A percentile compares a stretch with the other conserved stretches of the same genome.
Conservation (phyloP, 352 stramenopile genomes). For the Globisporangium heterothallicum region DNA sequence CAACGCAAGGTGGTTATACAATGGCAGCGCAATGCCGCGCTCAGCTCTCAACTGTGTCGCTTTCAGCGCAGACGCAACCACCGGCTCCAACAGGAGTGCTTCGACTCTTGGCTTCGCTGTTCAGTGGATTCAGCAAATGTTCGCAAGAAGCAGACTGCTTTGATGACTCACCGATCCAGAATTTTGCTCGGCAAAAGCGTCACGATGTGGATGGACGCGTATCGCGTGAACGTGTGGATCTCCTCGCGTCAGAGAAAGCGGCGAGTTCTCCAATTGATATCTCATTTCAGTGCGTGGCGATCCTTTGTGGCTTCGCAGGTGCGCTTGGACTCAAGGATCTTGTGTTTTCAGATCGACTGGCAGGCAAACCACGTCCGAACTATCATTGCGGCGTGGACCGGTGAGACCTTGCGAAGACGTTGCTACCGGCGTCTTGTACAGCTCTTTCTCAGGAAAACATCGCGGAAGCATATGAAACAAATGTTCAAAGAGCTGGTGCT, state of each 20-base stretch:
- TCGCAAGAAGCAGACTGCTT: not conserved
- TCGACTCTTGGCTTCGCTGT: conserved; percentile 1
- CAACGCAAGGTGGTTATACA: not conserved
- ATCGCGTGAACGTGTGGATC: conserved; percentile 7
- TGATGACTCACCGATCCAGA: not conserved
- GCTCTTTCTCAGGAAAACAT: conserved; percentile 36
- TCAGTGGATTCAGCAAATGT: not conserved
- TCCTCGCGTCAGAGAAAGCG: not conserved
- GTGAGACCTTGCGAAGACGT: conserved; percentile 20
- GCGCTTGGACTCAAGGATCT: not conserved
- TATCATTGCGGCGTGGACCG: conserved; percentile 22
- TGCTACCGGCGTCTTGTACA: conserved; percentile 35
- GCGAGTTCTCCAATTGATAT: not conserved
- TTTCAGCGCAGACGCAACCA: not conserved
- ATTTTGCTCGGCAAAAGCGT: conserved; percentile 1
- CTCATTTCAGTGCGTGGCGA: conserved; percentile 9
- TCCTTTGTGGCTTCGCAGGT: not conserved
- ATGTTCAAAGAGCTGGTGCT: conserved; percentile 19
- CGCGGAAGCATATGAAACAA: conserved; percentile 6
- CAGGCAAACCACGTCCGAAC: conserved; percentile 8
- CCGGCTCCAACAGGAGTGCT: not conserved
- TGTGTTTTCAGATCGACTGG: conserved; percentile 11
- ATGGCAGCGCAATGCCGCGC: not conserved
- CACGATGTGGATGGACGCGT: conserved; percentile 1
- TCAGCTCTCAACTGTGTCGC: not conserved